Evolutionary conservation across 768 basidiomycete species (phyloP), one percentile per base, ranked within the genome.

Genomic region (Phylloporus sp.): DNA sequence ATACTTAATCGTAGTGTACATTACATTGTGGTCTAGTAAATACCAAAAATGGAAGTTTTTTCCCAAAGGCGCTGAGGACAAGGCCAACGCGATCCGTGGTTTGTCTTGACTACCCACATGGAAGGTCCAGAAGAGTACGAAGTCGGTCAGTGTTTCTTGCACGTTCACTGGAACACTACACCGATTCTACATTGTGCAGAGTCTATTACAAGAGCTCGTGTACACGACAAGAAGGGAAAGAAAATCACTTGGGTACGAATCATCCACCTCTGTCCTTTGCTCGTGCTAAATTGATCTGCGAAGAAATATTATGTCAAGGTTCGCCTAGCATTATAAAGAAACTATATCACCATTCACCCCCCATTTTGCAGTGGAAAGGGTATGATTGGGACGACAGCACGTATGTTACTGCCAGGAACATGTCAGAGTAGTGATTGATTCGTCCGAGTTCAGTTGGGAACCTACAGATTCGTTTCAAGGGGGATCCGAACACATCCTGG

Each of bases 251-350:
- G 81, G 82, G 83, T 84, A 63, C 55, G 54, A 54, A 51, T 50
- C 24, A 18, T 42, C 34, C 50, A n/a, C 49, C 41, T 45, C n/a
- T 52, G 35, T 28, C 27, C 39, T 34, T 23, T 31, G 11, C 49
- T 53, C 54, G 10, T 38, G 28, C 53, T 63, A 20, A 69, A 52
- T 31, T 22, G 36, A 45, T 22, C 56, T 57, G 42, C 53, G 32
- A 58, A 84, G 83, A 74, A 74, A 70, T 85, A 79, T 63, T 71
- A 70, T 43, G 82, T 85, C 49, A 78, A 82, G 66, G 84, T 84
- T 63, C 60, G 77, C 68, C 20, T 36, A 36, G 29, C 20, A 23
- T 13, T 45, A 9, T 18, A 34, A 23, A 35, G 34, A 36, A 20
- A 24, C 31, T n/a, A 18, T 27, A 12, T 18, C 15, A 18, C 40